phyloP scores from a whole-genome alignment of 2,329 filamentous ascomycete species.

The Fusarium incarnatum region DNA sequence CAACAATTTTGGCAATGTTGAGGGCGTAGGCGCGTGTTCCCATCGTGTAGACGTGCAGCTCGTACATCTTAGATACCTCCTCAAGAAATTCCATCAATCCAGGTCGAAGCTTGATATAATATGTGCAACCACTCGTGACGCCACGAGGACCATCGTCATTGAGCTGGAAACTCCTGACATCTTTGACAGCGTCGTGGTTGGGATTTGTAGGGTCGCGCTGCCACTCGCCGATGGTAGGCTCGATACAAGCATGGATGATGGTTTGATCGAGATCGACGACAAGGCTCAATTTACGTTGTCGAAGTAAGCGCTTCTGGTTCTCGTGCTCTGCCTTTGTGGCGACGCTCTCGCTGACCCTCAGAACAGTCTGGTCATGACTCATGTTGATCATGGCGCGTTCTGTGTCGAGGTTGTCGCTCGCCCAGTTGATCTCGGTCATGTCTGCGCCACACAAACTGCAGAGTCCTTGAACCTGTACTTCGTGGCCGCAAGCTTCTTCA shows the following conservation, averaged over 20 bases:
- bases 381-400: slow-evolving; percentile 93
- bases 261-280: slow-evolving; percentile 99
- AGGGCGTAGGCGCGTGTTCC: slow-evolving; percentile 96
- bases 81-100: slow-evolving; percentile 85
- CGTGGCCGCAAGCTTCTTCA: slow-evolving; percentile 91
- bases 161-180: slow-evolving; percentile 89
- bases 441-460: slow-evolving; percentile 95
- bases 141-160: slow-evolving; percentile 84
- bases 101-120: slow-evolving; percentile 98
- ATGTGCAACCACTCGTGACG: slow-evolving; percentile 80
- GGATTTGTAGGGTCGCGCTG: slow-evolving; percentile 88
- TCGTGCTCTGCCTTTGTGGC: slow-evolving; percentile 87
- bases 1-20: slow-evolving; percentile 91
- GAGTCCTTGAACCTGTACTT: slow-evolving; percentile 89
- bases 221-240: slow-evolving; percentile 97
- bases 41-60: slow-evolving; percentile 99
- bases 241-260: slow-evolving; percentile 97
- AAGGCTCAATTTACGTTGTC: slow-evolving; percentile 85
- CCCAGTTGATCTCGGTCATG: slow-evolving; percentile 92
- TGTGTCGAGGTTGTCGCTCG: slow-evolving; percentile 80
- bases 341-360: slow-evolving; percentile 86
- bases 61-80: slow-evolving; percentile 82
- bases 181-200: slow-evolving; percentile 89
- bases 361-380: slow-evolving; percentile 88
- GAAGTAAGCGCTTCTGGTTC: slow-evolving; percentile 83